Base-by-base conservation (phyloP, 2,329 filamentous ascomycete species). In the Plenodomus biglobosus region DNA sequence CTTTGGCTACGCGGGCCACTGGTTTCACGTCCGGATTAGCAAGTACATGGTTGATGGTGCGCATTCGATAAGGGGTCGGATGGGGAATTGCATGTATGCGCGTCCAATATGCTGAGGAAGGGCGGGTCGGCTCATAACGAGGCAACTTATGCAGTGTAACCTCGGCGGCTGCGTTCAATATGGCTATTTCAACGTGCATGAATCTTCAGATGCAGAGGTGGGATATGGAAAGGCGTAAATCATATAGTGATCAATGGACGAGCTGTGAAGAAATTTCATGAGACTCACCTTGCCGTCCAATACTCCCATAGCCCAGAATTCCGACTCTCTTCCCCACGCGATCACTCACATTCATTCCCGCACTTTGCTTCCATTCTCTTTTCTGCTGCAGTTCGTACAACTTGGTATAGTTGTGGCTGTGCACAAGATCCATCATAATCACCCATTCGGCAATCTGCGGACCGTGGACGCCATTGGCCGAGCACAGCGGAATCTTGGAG, bases 391-490 rank as follows among this genome's bases (percentile, higher is more conserved):
- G 73, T 40, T 85, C 77, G 41, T 85, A 77, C n/a, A 82, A 65
- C 24, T 69, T 41, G 37, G 77, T 74, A 64, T 82, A 83, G 20
- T 77, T 72, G 51, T 83, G 80, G n/a, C 75, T 78, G 19, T 79
- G 73, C n/a, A 79, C 75, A 2, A 86, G 71, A 44, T 80, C 78
- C 58, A 84, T 85, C 76, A 86, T 76, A 21, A 86, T 68, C 11
- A 84, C 80, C 84, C 84, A 87, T 72, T 87, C 85, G 0, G 83
- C 76, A 41, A 87, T 87, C 47, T 84, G 82, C 0, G 85, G 84
- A 1, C 81, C 82, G 59, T 84, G 82, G 39, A 85, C 78, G 19
- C 82, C 78, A 3, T 76, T 79, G 27, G 75, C 76, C 3, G 78
- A 83, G 3, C 80, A 80, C 46, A 85, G 72, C 1, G 78, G 73